These are phyloP conservation scores for Pholiota conissans DNA, from an alignment of 768 basidiomycete species.

Conservation along the genomic window DNA sequence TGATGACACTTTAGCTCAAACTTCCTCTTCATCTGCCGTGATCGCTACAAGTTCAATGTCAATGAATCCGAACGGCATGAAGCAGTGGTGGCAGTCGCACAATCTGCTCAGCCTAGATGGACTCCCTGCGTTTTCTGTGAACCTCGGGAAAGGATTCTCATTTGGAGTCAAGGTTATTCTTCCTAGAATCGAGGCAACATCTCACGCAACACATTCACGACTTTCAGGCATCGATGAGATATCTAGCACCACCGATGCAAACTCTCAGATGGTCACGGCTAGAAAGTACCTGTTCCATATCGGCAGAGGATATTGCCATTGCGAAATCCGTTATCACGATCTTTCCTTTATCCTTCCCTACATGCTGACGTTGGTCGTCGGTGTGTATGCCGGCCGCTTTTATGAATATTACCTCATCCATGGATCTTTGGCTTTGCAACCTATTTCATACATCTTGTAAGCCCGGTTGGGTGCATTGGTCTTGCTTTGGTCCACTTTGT, in stretches of 20 bases:
- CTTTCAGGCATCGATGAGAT: not conserved
- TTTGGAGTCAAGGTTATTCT: conserved; percentile 7
- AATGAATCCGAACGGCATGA: conserved; percentile 44
- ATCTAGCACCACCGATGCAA: not conserved
- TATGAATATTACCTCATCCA: not conserved
- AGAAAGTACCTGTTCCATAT: not conserved
- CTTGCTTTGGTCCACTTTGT: no score
- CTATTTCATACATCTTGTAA: not conserved
- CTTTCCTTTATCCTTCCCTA: not conserved
- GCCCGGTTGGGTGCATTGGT: no score
- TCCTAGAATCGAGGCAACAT: not conserved
- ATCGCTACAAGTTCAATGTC: not conserved
- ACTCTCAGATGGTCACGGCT: not conserved
- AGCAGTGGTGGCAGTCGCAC: conserved; percentile 51
- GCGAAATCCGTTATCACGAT: not conserved
- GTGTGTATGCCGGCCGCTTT: not conserved
- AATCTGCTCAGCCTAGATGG: conserved; percentile 59
- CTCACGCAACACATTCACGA: not conserved
- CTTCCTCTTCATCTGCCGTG: conserved; percentile 8
- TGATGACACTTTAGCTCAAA: conserved; percentile 3
- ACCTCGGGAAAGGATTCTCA: conserved; percentile 17
- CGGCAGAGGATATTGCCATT: not conserved
- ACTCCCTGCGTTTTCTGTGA: conserved; percentile 42
- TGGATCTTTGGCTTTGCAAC: not conserved
- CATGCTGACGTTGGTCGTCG: not conserved